Percentiles rank a stretch among this genome's conserved stretches.
phyloP scores from a whole-genome alignment of 2,329 filamentous ascomycete genomes.

The Fusarium bactridioides region DNA sequence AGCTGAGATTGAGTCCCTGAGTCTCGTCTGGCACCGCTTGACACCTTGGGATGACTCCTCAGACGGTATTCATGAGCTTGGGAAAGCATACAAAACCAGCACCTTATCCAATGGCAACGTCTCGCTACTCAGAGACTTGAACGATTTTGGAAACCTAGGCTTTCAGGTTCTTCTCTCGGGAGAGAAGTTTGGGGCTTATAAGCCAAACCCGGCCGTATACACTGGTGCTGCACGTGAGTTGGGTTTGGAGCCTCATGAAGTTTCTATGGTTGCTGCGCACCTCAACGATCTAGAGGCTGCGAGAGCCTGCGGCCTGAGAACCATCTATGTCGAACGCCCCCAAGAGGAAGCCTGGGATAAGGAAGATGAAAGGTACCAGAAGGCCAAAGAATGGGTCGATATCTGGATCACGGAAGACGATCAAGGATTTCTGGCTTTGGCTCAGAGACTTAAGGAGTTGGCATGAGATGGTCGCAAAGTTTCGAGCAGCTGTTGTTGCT shows the following conservation, averaged over 20 bases:
- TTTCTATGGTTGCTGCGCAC: slow-evolving; percentile 82
- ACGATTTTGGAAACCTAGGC: slow-evolving; percentile 63
- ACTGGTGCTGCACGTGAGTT: slow-evolving; percentile 69
- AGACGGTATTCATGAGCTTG: slow-evolving; percentile 62
- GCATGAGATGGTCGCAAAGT: neutral
- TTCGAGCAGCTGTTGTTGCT: neutral
- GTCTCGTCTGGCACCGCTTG: slow-evolving; percentile 76
- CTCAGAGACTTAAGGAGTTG: slow-evolving; percentile 38
- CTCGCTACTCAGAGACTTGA: slow-evolving; percentile 71
- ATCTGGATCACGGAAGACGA: slow-evolving; percentile 48
- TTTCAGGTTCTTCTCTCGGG: slow-evolving; percentile 71
- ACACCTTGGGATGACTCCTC: slow-evolving; percentile 72
- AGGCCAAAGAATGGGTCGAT: slow-evolving; percentile 56
- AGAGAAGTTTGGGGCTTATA: slow-evolving; percentile 78
- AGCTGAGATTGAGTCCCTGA: slow-evolving; percentile 69
- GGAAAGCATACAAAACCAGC: slow-evolving; percentile 61
- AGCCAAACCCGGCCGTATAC: slow-evolving; percentile 74
- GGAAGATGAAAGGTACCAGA: slow-evolving; percentile 59
- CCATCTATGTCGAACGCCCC: slow-evolving; percentile 76
- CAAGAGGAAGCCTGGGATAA: slow-evolving; percentile 69
- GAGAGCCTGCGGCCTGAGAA: slow-evolving; percentile 68
- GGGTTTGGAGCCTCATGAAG: slow-evolving; percentile 64
- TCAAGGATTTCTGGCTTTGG: slow-evolving; percentile 45
- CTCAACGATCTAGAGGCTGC: slow-evolving; percentile 74
- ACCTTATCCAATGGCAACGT: slow-evolving; percentile 81